A percentile compares a stretch with the other conserved stretches of the same genome.
phyloP scores from a whole-genome alignment of 352 stramenopile genomes.

The Globisporangium emineosum region DNA sequence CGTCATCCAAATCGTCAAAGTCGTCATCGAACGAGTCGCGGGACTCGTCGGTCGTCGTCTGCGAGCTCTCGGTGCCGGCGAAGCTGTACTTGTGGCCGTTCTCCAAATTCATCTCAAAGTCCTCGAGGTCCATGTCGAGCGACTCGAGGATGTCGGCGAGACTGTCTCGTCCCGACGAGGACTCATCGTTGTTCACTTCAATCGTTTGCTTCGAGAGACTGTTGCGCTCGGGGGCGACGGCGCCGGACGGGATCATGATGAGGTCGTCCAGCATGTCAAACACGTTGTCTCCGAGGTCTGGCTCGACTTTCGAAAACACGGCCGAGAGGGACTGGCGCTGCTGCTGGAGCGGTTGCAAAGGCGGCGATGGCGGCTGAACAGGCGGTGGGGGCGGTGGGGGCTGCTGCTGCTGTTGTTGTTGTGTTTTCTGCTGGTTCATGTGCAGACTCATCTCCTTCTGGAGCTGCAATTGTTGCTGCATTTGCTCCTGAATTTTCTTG shows the following conservation, averaged over 20 bases:
- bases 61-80: constrained; percentile 27
- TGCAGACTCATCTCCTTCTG: constrained; percentile 86
- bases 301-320: constrained; percentile 67
- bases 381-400: constrained; percentile 3
- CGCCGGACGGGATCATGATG: constrained; percentile 73
- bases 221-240: constrained; percentile 46
- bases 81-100: constrained; percentile 30
- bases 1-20: constrained; percentile 48
- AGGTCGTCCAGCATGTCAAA: constrained; percentile 88
- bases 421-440: constrained; percentile 30
- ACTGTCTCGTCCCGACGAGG: constrained; percentile 46
- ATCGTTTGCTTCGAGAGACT: constrained; percentile 54
- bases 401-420: constrained; percentile 14
- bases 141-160: constrained; percentile 83
- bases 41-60: constrained; percentile 30
- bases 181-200: constrained; percentile 35
- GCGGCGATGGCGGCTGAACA: constrained; percentile 3
- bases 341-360: constrained; percentile 24
- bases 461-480: constrained; percentile 83
- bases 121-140: constrained; percentile 82
- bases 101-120: constrained; percentile 45
- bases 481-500: constrained; percentile 85
- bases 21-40: constrained; percentile 64
- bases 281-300: constrained; percentile 79
- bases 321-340: constrained; percentile 51